Evolutionary conservation across 2,329 filamentous ascomycete species (phyloP).

Genomic region (Dryadomyces quercivorus): DNA sequence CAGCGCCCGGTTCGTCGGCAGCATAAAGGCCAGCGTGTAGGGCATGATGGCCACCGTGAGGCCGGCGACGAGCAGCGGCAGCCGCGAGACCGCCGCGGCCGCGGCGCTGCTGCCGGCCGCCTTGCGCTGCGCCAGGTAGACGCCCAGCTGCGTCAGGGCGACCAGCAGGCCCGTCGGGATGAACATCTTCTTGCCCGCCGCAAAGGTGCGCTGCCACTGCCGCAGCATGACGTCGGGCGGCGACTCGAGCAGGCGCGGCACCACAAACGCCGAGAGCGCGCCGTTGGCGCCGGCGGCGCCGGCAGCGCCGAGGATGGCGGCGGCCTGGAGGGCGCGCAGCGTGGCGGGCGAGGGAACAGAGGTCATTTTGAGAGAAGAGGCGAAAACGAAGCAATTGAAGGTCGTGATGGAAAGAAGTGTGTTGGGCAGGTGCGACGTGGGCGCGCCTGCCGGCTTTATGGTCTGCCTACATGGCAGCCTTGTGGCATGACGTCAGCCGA

Average conservation of each 20-base stretch:
- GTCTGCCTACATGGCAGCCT: too few relatives aligned
- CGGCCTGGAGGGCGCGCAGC: not conserved
- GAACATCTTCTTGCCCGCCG: slow-evolving; percentile 25
- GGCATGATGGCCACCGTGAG: slow-evolving; percentile 35
- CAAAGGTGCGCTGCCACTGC: slow-evolving; percentile 38
- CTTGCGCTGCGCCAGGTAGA: slow-evolving; percentile 17
- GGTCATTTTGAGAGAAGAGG: too few relatives aligned
- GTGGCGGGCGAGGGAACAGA: not conserved
- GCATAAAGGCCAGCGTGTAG: slow-evolving; percentile 36
- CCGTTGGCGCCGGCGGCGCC: slow-evolving; percentile 27
- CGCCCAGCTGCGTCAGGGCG: slow-evolving; percentile 28
- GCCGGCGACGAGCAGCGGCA: slow-evolving; percentile 33
- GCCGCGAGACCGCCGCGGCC: slow-evolving; percentile 3
- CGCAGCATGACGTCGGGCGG: slow-evolving; percentile 41
- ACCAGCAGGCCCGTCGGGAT: slow-evolving; percentile 27
- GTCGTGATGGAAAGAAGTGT: too few relatives aligned
- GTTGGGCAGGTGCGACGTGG: too few relatives aligned
- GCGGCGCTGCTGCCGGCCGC: not conserved
- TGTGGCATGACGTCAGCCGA: too few relatives aligned
- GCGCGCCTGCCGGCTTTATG: too few relatives aligned
- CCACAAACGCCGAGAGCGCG: slow-evolving; percentile 27
- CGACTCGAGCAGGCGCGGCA: slow-evolving; percentile 41
- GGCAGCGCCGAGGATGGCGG: slow-evolving; percentile 37
- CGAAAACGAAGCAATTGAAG: too few relatives aligned
- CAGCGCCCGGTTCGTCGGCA: slow-evolving; percentile 34